phyloP scores from a whole-genome alignment of 2,329 filamentous ascomycete species.

The Colletotrichum karsti region DNA sequence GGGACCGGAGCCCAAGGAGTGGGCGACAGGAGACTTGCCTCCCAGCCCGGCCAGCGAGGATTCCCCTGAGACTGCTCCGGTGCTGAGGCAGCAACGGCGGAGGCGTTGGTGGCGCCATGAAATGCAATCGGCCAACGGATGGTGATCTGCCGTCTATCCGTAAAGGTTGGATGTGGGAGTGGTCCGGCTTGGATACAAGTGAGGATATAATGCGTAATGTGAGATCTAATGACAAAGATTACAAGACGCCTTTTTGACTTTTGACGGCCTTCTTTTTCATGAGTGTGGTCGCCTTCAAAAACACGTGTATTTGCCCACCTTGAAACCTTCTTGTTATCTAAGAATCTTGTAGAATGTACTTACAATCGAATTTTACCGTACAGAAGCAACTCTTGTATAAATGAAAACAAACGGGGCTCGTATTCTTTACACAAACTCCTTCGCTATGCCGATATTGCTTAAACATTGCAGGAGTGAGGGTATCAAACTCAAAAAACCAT shows the following conservation, averaged over 20 bases:
- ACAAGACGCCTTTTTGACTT: no score
- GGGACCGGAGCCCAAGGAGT: conserved; percentile 59
- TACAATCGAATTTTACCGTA: neutral
- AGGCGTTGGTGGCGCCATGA: neutral
- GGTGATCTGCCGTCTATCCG: neutral
- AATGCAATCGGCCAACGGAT: neutral
- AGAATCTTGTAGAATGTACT: no score
- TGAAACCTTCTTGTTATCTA: no score
- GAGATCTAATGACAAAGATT: no score
- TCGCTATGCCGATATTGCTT: conserved; percentile 35
- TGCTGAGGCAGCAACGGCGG: neutral
- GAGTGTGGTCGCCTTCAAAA: no score
- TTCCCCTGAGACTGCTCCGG: neutral
- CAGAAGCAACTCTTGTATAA: neutral
- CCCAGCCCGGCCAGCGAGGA: conserved; percentile 62
- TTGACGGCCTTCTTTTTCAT: no score
- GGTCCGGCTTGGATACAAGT: no score
- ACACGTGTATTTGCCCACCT: no score
- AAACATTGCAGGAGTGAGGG: conserved; percentile 28
- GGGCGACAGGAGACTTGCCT: conserved; percentile 67
- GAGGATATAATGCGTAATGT: no score
- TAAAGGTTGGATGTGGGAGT: no score
- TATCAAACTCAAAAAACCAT: conserved; percentile 19
- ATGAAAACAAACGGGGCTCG: neutral
- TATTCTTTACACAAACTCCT: conserved; percentile 33